phyloP scores from a whole-genome alignment of 2,329 filamentous ascomycete species.

The Grosmannia huntii region DNA sequence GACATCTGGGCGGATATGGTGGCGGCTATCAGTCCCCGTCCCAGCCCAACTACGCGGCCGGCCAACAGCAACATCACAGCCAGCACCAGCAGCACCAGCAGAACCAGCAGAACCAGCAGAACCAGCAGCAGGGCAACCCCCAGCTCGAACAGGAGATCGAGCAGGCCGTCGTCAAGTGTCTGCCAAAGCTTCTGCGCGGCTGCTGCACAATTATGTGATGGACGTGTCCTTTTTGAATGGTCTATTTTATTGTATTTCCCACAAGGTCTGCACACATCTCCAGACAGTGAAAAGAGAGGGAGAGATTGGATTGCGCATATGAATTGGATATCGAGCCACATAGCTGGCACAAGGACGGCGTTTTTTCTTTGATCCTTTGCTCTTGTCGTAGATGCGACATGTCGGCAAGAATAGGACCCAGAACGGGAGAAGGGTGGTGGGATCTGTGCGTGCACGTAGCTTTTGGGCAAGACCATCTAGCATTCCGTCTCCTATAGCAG shows the following conservation, averaged over 20 bases:
- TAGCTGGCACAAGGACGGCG: too few species aligned
- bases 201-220: slow-evolving; percentile 67
- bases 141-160: slow-evolving; percentile 47
- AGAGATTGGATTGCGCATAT: not conserved
- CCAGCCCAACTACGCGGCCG: slow-evolving; percentile 23
- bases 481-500: not conserved
- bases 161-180: slow-evolving; percentile 27
- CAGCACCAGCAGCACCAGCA: slow-evolving; percentile 30
- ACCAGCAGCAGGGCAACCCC: slow-evolving; percentile 30
- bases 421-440: not conserved
- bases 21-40: slow-evolving; percentile 16
- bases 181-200: slow-evolving; percentile 45
- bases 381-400: not conserved
- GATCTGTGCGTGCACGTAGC: not conserved
- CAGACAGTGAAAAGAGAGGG: not conserved
- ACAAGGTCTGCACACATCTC: not conserved
- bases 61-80: slow-evolving; percentile 29
- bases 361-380: not conserved
- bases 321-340: too few species aligned
- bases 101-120: slow-evolving; percentile 16
- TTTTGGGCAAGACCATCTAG: not conserved
- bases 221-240: not conserved
- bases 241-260: not conserved
- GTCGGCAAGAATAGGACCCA: not conserved
- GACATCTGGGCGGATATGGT: slow-evolving; percentile 19